A percentile compares a stretch with the other conserved stretches of the same genome.
phyloP scores from a whole-genome alignment of 768 basidiomycete species.

The Tricholoma sp. region DNA sequence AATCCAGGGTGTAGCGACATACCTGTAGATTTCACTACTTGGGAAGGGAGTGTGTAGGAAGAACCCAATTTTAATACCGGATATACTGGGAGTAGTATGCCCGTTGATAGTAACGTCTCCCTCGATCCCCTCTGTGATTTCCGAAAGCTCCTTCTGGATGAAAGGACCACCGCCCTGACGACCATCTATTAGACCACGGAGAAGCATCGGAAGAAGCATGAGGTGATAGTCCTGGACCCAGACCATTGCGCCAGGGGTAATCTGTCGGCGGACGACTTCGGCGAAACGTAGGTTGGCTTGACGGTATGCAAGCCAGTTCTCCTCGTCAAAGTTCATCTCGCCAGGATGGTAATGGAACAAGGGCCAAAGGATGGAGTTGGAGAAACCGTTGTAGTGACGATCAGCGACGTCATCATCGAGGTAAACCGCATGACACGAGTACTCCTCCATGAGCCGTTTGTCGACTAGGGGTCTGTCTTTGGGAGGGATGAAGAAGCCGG shows the following conservation, averaged over 20 bases:
- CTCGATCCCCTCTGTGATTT: slow-evolving; percentile 70
- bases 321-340: slow-evolving; percentile 99
- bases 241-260: slow-evolving; percentile 87
- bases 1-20: slow-evolving; percentile 18
- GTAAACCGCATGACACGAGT: slow-evolving; percentile 96
- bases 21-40: slow-evolving; percentile 96
- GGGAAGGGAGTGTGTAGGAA: slow-evolving; percentile 99
- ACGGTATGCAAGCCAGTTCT: slow-evolving; percentile 96
- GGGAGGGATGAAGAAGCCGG: slow-evolving; percentile 87
- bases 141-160: slow-evolving; percentile 55
- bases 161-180: slow-evolving; percentile 49
- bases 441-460: slow-evolving; percentile 89
- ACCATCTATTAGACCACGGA: slow-evolving; percentile 87
- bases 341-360: slow-evolving; percentile 99
- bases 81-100: slow-evolving; percentile 25
- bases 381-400: slow-evolving; percentile 96
- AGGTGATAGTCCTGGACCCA: slow-evolving; percentile 99
- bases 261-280: slow-evolving; percentile 75
- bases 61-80: slow-evolving; percentile 92
- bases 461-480: slow-evolving; percentile 92
- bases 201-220: slow-evolving; percentile 95
- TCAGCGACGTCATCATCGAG: slow-evolving; percentile 98
- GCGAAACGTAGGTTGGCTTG: slow-evolving; percentile 96
- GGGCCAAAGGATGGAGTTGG: slow-evolving; percentile 99
- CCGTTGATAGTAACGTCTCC: slow-evolving; percentile 36